These are phyloP conservation scores for Suhomyces sp. DNA, from an alignment of 805 yeast genomes.

Conservation along the genomic window DNA sequence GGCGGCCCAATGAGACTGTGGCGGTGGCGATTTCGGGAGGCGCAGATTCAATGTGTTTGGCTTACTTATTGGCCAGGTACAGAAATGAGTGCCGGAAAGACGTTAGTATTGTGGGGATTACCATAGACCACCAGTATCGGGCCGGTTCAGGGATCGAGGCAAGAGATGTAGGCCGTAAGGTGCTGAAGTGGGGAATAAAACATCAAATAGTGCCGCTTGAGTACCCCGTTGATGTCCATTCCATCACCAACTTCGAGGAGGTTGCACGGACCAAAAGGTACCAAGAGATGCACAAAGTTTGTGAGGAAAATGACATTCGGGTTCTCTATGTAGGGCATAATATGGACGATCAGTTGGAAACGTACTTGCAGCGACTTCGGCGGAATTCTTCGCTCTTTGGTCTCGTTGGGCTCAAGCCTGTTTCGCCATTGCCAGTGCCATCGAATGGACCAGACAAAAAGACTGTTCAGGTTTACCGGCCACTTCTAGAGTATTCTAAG, in stretches of 20 bases:
- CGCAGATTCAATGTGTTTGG: constrained; percentile 73
- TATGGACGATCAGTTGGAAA: constrained; percentile 69
- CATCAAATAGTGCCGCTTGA: constrained; percentile 29
- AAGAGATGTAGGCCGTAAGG: constrained; percentile 27
- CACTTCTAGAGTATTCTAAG: constrained; percentile 50
- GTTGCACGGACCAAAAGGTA: constrained; percentile 59
- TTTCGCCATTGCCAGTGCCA: constrained; percentile 26
- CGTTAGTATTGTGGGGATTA: constrained; percentile 49
- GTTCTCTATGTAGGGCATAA: constrained; percentile 66
- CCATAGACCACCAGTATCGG: constrained; percentile 65
- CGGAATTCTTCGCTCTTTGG: constrained; percentile 49
- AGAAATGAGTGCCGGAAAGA: constrained; percentile 22
- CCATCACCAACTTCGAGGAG: constrained; percentile 49
- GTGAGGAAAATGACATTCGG: constrained; percentile 30
- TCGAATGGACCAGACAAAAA: neutral
- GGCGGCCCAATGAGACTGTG: constrained; percentile 14
- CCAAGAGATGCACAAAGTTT: constrained; percentile 37
- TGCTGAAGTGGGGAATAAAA: constrained; percentile 31
- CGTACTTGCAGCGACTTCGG: constrained; percentile 55
- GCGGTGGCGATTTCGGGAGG: constrained; percentile 76
- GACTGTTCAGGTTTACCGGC: constrained; percentile 41
- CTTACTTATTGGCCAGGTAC: constrained; percentile 46
- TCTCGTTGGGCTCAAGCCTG: constrained; percentile 49
- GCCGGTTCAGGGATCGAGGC: constrained; percentile 52
- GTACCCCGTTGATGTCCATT: constrained; percentile 25